Conservation (phyloP, 176 grass and related monocot genomes). For the Typha latifolia region DNA sequence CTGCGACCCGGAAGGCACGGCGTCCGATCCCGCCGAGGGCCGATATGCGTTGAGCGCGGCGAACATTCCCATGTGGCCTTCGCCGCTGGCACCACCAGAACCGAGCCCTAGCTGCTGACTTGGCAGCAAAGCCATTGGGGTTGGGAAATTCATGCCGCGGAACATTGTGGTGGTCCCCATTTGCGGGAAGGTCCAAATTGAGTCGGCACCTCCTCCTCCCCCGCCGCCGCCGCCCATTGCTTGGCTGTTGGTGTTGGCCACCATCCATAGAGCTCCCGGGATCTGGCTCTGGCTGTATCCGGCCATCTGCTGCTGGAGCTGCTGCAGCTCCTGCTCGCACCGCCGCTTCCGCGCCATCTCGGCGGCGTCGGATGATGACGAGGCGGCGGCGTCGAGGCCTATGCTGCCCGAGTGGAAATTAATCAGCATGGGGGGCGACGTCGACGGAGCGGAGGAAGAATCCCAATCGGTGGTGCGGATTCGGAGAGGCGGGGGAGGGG, state of each 20-base stretch:
- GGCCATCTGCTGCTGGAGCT: conserved; percentile 17
- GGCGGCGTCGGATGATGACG: background rate
- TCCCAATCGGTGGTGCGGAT: conserved; percentile 5
- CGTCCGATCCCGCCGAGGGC: conserved; percentile 35
- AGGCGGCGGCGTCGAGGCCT: background rate
- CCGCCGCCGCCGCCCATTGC: background rate
- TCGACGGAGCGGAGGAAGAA: conserved; percentile 3
- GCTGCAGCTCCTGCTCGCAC: background rate
- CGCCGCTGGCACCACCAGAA: conserved; percentile 17
- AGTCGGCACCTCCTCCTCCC: background rate
- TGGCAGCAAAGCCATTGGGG: conserved; percentile 71
- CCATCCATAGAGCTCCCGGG: conserved; percentile 17
- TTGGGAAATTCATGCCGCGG: conserved; percentile 57
- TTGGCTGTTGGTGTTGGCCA: conserved; percentile 20
- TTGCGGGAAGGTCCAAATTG: conserved; percentile 16
- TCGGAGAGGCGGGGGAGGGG: background rate
- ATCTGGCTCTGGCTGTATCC: conserved; percentile 21
- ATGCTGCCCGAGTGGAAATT: conserved; percentile 22
- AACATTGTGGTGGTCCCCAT: conserved; percentile 29
- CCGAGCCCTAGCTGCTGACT: conserved; percentile 76
- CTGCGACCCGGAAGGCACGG: conserved; percentile 17
- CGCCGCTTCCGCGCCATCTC: conserved; percentile 5
- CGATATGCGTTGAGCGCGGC: conserved; percentile 80
- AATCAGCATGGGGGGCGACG: conserved; percentile 13
- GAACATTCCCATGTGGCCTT: conserved; percentile 88